These are phyloP conservation scores for Sclerotinia sclerotiorum DNA, from an alignment of 2,329 filamentous ascomycete species.

Conservation along the genomic window DNA sequence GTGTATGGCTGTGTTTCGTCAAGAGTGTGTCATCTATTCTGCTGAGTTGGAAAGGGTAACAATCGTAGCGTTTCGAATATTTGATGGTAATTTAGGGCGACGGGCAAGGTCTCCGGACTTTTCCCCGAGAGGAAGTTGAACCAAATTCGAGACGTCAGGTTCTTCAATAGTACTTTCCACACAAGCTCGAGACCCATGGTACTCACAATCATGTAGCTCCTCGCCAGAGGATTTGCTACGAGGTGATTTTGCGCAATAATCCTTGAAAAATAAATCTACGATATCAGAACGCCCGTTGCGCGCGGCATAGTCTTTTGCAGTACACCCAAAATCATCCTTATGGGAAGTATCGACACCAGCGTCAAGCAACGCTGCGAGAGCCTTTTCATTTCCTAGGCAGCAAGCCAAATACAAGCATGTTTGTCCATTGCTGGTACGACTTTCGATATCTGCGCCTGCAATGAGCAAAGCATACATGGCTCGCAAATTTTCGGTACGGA, in stretches of 20 bases:
- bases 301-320: background rate
- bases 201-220: background rate
- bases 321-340: background rate
- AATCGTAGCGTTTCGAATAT: background rate
- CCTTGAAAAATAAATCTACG: background rate
- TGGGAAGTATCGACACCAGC: background rate
- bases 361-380: background rate
- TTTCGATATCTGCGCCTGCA: background rate
- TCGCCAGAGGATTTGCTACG: background rate
- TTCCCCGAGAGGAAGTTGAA: no score
- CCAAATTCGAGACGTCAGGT: background rate
- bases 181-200: background rate
- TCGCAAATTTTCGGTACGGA: background rate
- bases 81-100: background rate
- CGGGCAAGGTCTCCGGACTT: background rate
- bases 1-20: background rate
- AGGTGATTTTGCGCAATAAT: no score
- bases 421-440: background rate
- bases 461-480: constrained; percentile 8
- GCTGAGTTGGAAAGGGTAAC: no score
- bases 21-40: background rate
- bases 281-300: background rate
- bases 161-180: background rate
- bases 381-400: background rate
- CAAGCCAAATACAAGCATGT: constrained; percentile 10